These are phyloP conservation scores for Pulicaria dysenterica DNA, from an alignment of 129 eudicot species.

Conservation along the genomic window DNA sequence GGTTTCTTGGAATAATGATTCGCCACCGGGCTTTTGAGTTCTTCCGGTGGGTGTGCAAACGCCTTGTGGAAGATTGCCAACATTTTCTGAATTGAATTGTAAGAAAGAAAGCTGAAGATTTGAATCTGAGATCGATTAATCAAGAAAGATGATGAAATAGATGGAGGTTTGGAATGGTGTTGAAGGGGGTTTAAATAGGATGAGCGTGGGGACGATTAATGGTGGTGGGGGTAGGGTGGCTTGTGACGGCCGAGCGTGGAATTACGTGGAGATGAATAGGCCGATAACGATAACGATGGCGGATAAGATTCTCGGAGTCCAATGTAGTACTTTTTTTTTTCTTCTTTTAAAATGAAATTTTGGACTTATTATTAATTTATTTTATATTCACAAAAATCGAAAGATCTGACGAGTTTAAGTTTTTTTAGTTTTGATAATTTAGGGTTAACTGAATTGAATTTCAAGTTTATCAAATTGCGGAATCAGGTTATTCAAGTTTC, in stretches of 20 bases:
- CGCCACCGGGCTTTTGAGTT: slow-evolving; percentile 77
- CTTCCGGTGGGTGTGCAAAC: slow-evolving; percentile 92
- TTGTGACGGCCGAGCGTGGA: slow-evolving; percentile 4
- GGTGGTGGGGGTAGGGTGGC: slow-evolving; percentile 14
- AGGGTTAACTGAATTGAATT: no score
- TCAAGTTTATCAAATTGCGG: no score
- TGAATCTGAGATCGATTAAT: not conserved
- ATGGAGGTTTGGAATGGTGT: not conserved
- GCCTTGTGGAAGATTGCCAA: slow-evolving; percentile 89
- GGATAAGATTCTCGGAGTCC: slow-evolving; percentile 54
- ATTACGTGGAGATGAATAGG: slow-evolving; percentile 25
- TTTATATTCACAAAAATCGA: no score
- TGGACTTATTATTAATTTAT: no score
- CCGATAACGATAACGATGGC: slow-evolving; percentile 15
- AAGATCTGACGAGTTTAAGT: no score
- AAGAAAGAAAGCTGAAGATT: no score
- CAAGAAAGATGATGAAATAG: not conserved
- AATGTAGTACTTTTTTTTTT: slow-evolving; percentile 29
- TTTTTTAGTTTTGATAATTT: not conserved
- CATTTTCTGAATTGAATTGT: slow-evolving; percentile 36
- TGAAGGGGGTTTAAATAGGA: slow-evolving; percentile 19
- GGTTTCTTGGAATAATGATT: slow-evolving; percentile 39
- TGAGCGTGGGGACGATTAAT: not conserved
- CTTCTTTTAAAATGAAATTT: no score
- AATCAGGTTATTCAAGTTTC: no score